Conservation (phyloP, 129 eudicot genomes). For the Lactuca saligna region DNA sequence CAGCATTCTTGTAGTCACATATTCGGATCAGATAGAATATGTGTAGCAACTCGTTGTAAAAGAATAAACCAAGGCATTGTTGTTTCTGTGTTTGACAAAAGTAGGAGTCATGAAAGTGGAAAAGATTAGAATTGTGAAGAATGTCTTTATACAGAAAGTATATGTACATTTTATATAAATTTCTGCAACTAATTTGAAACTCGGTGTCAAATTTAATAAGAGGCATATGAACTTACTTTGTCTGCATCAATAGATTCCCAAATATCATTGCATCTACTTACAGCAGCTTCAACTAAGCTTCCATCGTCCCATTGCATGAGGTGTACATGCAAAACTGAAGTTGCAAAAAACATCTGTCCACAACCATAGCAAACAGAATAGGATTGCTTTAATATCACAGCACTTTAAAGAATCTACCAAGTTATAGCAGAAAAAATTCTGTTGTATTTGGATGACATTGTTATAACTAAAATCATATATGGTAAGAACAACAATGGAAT, state of each 20-base stretch:
- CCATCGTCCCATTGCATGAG: conserved; percentile 89
- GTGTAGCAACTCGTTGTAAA: conserved; percentile 84
- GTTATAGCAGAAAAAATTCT: too few species aligned
- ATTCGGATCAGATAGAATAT: conserved; percentile 83
- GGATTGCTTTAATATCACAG: conserved; percentile 3
- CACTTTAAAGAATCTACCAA: too few species aligned
- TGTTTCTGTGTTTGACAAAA: conserved; percentile 45
- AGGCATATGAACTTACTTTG: conserved; percentile 50
- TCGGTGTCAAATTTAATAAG: conserved; percentile 16
- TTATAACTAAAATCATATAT: conserved; percentile 2
- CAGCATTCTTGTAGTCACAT: conserved; percentile 82
- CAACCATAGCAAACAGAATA: conserved; percentile 21
- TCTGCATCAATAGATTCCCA: conserved; percentile 72
- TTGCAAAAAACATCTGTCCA: conserved; percentile 91
- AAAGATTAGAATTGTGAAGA: conserved; percentile 1
- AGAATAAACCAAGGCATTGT: conserved; percentile 76
- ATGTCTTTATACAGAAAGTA: conserved; percentile 1
- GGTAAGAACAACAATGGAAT: conserved; percentile 3
- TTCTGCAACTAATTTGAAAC: conserved; percentile 9
- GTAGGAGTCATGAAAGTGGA: conserved; percentile 9
- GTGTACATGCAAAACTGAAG: conserved; percentile 85
- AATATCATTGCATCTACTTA: conserved; percentile 64
- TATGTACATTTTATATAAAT: background rate
- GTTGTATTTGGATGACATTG: too few species aligned
- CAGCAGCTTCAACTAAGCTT: conserved; percentile 75